Base-by-base conservation (phyloP, 495 filamentous ascomycete genomes). In the Trichocladium antarcticum region DNA sequence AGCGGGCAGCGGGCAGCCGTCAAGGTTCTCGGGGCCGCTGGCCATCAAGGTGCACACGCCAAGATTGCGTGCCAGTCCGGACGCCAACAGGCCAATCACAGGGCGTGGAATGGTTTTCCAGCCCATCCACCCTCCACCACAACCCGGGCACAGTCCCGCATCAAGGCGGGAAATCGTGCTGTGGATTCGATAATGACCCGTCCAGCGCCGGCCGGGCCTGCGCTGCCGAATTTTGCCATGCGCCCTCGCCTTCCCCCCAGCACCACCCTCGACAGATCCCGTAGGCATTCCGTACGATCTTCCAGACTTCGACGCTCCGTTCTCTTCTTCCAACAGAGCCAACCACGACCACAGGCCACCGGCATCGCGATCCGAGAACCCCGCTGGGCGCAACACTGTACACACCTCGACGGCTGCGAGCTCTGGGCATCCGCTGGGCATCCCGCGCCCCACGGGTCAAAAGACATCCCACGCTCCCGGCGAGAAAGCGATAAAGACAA, bases 21-120 rank as follows among this genome's bases (percentile, higher is more conserved):
- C 54, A 53, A 53, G 54, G 54, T 57, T 53, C 54, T 42, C 44
- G 5, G 24, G 5, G 14, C 8, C 12, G 28, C 21, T 45, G 42
- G 42, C 49, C 49, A 45, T 51, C 49, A 51, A 45, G 49, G 49
- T 51, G 31, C 42, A 9, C 49, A 20, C 5, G 21, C 14, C 12
- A 43, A 46, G 43, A 54, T 51, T 49, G 24, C 50, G 24, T 37
- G 50, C 55, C 39, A 42, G 29, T 37, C 45, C 22, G 51, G 42
- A 29, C 21, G 7, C 5, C 6, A 12, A 9, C 8, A 20, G 8
- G 29, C 56, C 56, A 58, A 58, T 58, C 48, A 52, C 27, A 31
- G 6, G 5, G 19, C 28, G 16, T 3, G 17, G 17, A 49, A 37
- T 54, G 37, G 5, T 46, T 57, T 45, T 43, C 17, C 34, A 42